These are phyloP conservation scores for Clitoria ternatea DNA, from an alignment of 306 rosid species.

Conservation along the genomic window DNA sequence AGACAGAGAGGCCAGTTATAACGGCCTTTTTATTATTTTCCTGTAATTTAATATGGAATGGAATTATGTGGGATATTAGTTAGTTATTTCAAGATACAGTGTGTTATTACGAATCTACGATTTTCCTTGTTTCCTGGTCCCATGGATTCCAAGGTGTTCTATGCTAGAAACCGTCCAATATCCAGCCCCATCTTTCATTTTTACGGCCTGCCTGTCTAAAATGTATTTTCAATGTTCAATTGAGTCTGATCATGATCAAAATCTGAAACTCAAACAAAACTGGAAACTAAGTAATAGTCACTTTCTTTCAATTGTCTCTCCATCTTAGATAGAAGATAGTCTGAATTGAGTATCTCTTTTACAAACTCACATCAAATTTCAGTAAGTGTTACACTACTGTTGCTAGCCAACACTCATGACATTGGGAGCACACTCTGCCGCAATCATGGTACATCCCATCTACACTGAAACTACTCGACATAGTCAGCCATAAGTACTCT, in stretches of 20 bases:
- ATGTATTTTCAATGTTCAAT: not conserved
- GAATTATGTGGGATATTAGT: not conserved
- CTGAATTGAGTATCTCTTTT: conserved; percentile 3
- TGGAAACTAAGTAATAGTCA: conserved; percentile 3
- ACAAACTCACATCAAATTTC: not conserved
- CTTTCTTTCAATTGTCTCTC: not conserved
- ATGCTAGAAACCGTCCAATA: not conserved
- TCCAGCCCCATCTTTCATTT: not conserved
- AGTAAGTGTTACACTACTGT: not conserved
- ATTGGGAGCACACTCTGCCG: not conserved
- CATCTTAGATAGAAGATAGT: conserved; percentile 3
- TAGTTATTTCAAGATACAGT: not conserved
- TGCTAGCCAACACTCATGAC: not conserved
- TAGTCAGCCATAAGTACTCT: not conserved
- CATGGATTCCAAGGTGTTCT: not conserved
- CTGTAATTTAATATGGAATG: not conserved
- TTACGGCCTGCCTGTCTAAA: conserved; percentile 1
- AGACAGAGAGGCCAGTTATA: not conserved
- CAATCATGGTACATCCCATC: not conserved
- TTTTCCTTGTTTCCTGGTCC: not conserved
- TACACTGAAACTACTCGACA: conserved; percentile 1
- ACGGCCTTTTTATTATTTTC: not conserved
- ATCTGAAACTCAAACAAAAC: not conserved
- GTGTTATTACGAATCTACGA: not conserved
- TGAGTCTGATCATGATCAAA: not conserved